A percentile compares a stretch with the other conserved stretches of the same genome.
phyloP scores from a whole-genome alignment of 352 stramenopile species.

The Phytophthora foliorum region DNA sequence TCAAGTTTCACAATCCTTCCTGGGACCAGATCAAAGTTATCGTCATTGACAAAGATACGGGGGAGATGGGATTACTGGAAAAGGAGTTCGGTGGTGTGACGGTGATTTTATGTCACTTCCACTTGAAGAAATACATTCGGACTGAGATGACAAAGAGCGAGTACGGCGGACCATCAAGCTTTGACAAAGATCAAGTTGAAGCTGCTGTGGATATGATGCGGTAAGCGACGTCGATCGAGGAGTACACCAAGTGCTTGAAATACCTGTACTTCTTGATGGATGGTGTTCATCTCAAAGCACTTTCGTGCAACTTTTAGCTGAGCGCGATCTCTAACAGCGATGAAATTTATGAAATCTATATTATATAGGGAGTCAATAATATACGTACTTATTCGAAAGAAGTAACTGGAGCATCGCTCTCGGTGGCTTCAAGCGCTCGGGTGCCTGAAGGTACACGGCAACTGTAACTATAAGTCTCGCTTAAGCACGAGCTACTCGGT shows the following conservation, averaged over 20 bases:
- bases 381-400: too few species aligned
- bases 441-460: too few species aligned
- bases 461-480: too few species aligned
- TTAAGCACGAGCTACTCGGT: too few species aligned
- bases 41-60: slow-evolving; percentile 6
- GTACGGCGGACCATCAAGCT: neutral
- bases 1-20: slow-evolving; percentile 4
- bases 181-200: slow-evolving; percentile 8
- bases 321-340: too few species aligned
- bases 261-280: neutral
- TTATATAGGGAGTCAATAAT: too few species aligned
- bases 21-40: neutral
- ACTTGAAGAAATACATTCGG: slow-evolving; percentile 5
- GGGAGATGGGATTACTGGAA: slow-evolving; percentile 1
- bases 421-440: too few species aligned
- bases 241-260: slow-evolving; percentile 3
- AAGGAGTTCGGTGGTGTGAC: neutral
- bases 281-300: neutral
- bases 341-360: too few species aligned
- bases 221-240: neutral
- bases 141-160: slow-evolving; percentile 4
- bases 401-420: too few species aligned
- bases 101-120: slow-evolving; percentile 7
- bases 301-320: too few species aligned
- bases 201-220: slow-evolving; percentile 11